Conservation (phyloP, 2,329 filamentous ascomycete species). For the Claviceps quebecensis region DNA sequence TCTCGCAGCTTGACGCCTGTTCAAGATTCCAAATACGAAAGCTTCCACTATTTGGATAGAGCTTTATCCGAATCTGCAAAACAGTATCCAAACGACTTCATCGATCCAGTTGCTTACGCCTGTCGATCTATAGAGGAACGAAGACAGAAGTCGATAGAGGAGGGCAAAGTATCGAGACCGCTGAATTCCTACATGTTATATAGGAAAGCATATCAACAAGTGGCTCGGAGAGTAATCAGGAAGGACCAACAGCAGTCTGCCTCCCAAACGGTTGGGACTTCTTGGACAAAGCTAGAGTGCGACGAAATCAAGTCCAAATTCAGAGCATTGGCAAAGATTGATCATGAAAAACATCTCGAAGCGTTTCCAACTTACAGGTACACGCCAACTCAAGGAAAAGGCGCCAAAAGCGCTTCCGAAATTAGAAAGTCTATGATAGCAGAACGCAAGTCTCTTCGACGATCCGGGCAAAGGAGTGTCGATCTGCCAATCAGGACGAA, state of each 20-base stretch:
- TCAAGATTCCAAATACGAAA: background rate
- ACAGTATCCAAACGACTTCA: background rate
- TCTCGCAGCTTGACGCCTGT: background rate
- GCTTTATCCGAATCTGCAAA: constrained; percentile 3
- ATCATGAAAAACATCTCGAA: constrained; percentile 69
- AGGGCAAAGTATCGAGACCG: constrained; percentile 51
- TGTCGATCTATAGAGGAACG: constrained; percentile 4
- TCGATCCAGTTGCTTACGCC: constrained; percentile 3
- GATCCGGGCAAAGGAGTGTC: constrained; percentile 10
- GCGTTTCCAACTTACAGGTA: constrained; percentile 94
- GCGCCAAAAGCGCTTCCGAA: constrained; percentile 11
- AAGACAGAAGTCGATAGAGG: constrained; percentile 1
- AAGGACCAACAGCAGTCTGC: constrained; percentile 90
- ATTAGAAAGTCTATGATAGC: constrained; percentile 1
- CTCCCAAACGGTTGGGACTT: constrained; percentile 71
- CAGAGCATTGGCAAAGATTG: constrained; percentile 63
- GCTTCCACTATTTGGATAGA: constrained; percentile 1
- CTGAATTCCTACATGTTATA: constrained; percentile 99
- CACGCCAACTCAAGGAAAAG: constrained; percentile 58
- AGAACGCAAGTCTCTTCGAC: constrained; percentile 29
- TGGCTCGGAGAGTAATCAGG: constrained; percentile 64
- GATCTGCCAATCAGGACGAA: background rate
- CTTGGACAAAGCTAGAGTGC: constrained; percentile 66
- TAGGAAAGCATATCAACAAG: constrained; percentile 78
- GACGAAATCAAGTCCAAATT: constrained; percentile 60